Evolutionary conservation across 768 basidiomycete genomes (phyloP).

Genomic region (Tricholoma sp.): DNA sequence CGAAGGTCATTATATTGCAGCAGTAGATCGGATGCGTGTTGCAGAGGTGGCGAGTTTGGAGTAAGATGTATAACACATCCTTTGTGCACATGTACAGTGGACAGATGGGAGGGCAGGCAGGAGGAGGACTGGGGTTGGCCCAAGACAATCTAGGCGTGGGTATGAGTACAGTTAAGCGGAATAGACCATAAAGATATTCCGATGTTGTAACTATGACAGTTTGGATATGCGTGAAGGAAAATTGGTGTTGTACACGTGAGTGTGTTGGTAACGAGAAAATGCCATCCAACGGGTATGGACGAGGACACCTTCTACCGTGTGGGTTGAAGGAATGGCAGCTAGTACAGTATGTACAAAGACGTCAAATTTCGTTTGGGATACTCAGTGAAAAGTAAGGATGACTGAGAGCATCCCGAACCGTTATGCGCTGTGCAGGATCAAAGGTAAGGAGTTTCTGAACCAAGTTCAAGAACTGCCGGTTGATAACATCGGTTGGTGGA

Average conservation of each 20-base stretch:
- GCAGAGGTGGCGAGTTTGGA: background rate
- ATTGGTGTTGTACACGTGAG: conserved; percentile 18
- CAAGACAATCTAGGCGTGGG: background rate
- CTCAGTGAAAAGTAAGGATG: conserved; percentile 80
- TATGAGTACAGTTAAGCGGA: background rate
- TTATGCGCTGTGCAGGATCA: conserved; percentile 84
- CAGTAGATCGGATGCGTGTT: background rate
- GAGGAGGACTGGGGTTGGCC: background rate
- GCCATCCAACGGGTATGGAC: conserved; percentile 20
- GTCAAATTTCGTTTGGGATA: conserved; percentile 65
- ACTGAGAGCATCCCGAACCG: conserved; percentile 80
- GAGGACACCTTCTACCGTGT: background rate
- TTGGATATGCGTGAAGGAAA: conserved; percentile 6
- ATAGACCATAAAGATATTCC: conserved; percentile 5
- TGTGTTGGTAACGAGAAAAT: conserved; percentile 18
- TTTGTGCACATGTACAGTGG: background rate
- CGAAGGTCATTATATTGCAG: conserved; percentile 5
- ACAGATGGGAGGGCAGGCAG: background rate
- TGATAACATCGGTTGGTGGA: conserved; percentile 65
- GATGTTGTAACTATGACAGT: background rate
- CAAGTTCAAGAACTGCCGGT: conserved; percentile 80
- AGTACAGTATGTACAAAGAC: conserved; percentile 16
- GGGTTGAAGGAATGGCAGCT: conserved; percentile 20
- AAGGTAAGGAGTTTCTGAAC: conserved; percentile 85
- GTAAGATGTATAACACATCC: background rate